Base-by-base conservation (phyloP, 352 stramenopile species). In the Saprolegnia parasitica region DNA sequence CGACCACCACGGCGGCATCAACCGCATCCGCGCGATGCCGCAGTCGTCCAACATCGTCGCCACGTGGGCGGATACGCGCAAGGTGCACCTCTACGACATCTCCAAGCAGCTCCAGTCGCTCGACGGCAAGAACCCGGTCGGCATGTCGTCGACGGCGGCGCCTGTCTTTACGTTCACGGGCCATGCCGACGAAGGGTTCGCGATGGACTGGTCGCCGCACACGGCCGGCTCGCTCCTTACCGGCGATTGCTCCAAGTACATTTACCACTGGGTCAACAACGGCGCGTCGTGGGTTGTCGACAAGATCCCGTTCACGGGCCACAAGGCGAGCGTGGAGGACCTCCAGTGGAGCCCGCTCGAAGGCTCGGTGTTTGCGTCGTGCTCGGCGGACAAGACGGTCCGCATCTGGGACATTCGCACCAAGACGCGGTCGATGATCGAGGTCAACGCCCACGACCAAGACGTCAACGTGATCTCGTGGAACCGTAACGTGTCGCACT, bases 381-480 rank as follows among this genome's bases (percentile, higher is more conserved):
- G 90, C 67, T 98, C 96, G 71, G 91, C 93, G 11, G 96, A 98
- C 76, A 87, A 84, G 47, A 96, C 89, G 13, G 83, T 99, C 42
- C 87, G 91, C 62, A 98, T 99, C 74, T 99, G 97, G 91, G 98
- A 99, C 77, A 97, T 91, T 40, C 81, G 98, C 61, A 94, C 94
- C 76, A 95, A 96, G 74, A 82, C 80, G 29, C 84, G 88, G 67
- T 89, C 91, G 68, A 98, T 99, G 94, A 76, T 99, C 56, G 89
- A 92, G 65, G 83, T 98, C 58, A 78, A 93, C 49, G 93, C 95
- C 29, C 95, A 98, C 73, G 88, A 96, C 54, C 80, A 96, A 47
- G 98, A 99, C 78, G 96, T 99, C 35, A 99, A 99, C 81, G 97
- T 99, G 32, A 96, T 99, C 72, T 90, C 85, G 72, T 99, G 98